These are phyloP conservation scores for Blepharisma japonicum DNA, from an alignment of 73 alveolate genomes.

Conservation along the genomic window DNA sequence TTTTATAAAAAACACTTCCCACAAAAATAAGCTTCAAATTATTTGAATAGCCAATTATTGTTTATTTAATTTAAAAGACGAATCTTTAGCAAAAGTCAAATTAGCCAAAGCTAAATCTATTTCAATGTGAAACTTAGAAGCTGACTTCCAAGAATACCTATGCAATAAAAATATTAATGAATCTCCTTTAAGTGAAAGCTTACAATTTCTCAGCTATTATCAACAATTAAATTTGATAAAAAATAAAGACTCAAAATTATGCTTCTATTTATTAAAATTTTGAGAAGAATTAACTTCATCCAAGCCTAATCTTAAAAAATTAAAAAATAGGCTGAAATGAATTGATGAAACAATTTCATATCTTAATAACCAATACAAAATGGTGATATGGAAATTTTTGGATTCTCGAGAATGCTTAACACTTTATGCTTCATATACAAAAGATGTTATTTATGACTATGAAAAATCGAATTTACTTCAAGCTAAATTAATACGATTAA, in stretches of 20 bases:
- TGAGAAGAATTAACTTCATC: background rate
- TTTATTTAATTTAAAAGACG: background rate
- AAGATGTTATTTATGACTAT: background rate
- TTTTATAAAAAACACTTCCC: background rate
- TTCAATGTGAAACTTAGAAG: background rate
- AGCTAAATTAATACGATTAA: background rate
- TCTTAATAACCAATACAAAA: background rate
- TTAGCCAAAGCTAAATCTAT: background rate
- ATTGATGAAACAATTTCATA: background rate
- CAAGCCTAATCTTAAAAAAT: background rate
- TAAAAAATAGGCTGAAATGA: background rate
- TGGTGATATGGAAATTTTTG: background rate
- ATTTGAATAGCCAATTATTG: background rate
- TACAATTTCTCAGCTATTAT: background rate
- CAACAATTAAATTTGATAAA: background rate
- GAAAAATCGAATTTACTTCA: background rate
- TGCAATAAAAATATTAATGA: background rate
- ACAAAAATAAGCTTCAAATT: background rate
- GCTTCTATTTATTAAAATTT: background rate
- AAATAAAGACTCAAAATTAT: background rate
- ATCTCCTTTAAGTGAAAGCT: background rate
- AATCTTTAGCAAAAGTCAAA: background rate
- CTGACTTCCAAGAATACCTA: background rate
- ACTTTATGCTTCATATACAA: background rate
- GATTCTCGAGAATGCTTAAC: background rate